Evolutionary conservation across 768 basidiomycete species (phyloP).

Genomic region (Mycena latifolia): DNA sequence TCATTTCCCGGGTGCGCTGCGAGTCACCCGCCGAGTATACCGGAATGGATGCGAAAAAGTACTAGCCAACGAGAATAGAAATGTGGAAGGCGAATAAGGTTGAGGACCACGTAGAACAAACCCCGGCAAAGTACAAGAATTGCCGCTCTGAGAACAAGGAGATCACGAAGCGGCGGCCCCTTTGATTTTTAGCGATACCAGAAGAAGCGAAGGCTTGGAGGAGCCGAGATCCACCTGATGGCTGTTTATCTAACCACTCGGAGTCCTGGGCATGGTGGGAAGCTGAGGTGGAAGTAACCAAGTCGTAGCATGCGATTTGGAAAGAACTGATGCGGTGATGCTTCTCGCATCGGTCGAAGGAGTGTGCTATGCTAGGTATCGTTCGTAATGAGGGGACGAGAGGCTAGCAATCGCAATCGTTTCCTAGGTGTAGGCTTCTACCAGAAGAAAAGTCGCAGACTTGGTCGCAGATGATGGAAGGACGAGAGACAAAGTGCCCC

Average conservation of each 20-base stretch:
- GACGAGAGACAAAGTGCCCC: no score
- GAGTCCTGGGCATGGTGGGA: constrained; percentile 21
- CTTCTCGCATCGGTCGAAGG: no score
- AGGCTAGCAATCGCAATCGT: no score
- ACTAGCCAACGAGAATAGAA: neutral
- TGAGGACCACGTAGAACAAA: neutral
- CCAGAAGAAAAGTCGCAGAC: no score
- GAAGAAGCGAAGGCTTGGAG: neutral
- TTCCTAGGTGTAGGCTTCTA: no score
- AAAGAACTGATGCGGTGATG: neutral
- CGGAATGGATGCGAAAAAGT: neutral
- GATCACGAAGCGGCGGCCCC: neutral
- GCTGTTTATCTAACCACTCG: neutral
- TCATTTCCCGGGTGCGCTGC: neutral
- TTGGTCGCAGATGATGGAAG: no score
- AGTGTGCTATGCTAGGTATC: no score
- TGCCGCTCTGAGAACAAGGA: constrained; percentile 25
- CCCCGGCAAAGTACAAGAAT: constrained; percentile 14
- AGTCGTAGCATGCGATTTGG: neutral
- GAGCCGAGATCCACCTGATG: neutral
- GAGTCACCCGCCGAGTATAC: no score
- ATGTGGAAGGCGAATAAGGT: neutral
- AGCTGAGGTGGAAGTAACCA: neutral
- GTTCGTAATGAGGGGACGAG: no score
- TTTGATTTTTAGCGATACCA: neutral